A percentile compares a stretch with the other conserved stretches of the same genome.
phyloP scores from a whole-genome alignment of 179 eudicot species.

The Nepenthes alata region DNA sequence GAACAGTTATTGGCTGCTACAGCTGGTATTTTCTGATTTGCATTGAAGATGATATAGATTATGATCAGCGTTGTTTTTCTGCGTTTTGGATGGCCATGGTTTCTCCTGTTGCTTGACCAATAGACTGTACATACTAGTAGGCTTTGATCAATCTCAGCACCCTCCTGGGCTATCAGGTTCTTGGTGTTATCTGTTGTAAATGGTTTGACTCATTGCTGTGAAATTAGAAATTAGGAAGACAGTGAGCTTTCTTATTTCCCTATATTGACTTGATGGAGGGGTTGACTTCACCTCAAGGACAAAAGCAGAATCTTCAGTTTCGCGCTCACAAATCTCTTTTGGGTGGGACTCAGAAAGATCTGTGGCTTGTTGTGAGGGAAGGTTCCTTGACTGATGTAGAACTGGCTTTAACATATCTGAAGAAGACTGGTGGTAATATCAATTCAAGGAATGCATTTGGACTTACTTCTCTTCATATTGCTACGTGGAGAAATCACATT shows the following conservation, averaged over 20 bases:
- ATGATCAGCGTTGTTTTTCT: too few species aligned
- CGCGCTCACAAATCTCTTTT: conserved; percentile 34
- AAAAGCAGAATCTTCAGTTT: conserved; percentile 42
- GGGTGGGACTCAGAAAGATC: conserved; percentile 51
- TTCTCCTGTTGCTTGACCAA: not conserved
- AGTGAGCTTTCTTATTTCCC: not conserved
- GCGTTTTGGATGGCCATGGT: too few species aligned
- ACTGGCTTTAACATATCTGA: conserved; percentile 48
- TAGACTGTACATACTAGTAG: not conserved
- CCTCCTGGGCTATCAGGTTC: not conserved
- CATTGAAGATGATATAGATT: too few species aligned
- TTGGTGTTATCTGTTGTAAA: conserved; percentile 2
- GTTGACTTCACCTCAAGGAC: conserved; percentile 38
- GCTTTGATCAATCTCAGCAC: not conserved
- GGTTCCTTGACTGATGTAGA: conserved; percentile 81
- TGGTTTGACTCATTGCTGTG: not conserved
- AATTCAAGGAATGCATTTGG: conserved; percentile 75
- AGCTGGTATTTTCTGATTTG: too few species aligned
- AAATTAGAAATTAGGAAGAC: not conserved
- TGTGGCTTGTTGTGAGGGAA: conserved; percentile 50
- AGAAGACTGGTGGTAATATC: conserved; percentile 79
- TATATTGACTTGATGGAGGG: conserved; percentile 36
- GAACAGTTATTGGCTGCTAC: too few species aligned
- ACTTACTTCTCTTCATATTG: conserved; percentile 85
- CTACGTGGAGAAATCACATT: conserved; percentile 93